Base-by-base conservation (phyloP, 345 rosid species). In the Boechera divaricarpa region DNA sequence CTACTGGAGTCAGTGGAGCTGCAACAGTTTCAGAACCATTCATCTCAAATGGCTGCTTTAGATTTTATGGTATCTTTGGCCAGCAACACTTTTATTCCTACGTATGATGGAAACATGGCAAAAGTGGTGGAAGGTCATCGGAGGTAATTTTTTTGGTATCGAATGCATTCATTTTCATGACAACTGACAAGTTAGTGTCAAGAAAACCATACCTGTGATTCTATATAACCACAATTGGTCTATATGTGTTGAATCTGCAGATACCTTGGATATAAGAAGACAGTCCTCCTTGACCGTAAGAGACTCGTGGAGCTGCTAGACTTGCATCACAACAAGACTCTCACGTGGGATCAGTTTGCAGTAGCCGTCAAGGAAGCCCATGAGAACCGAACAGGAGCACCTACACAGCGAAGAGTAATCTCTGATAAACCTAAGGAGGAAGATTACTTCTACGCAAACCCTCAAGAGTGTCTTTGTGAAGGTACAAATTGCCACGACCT, bases 91-190 rank as follows among this genome's bases (percentile, higher is more conserved):
- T 95, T 95, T 82, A 76, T 95, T 58, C 99, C 98, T 12, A 92
- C 99, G 24, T 91, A 92, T 72, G 92, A 95, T 62, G 99, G 99
- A 48, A 95, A 95, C 84, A 92, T 95, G 99, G 99, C 99, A 74
- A 95, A 89, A 82, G 87, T 92, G 24, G 99, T 92, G 82, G 98
- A 92, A 88, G 99, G 99, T 73, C 99, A 91, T 66, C 98, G 99
- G 66, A 87, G 99, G 99, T 91, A 86, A 8, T 1, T 33, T 4
- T 24, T 47, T 44, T 10, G 38, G 41, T 29, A 18, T 21, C 9
- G 41, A 41, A 58, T 59, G 39, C 63, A 55, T 65, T 72, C 56
- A 49, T 13, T 38, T 48, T 65, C 62, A 66, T 41, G 48, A 75
- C 13, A 51, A 10, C 39, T 42, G 31, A 71, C 49, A 49, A 28